Percentiles rank a stretch among this genome's conserved stretches.
These are phyloP conservation scores for Agrocybe praecox DNA, from an alignment of 768 basidiomycete species.

Conservation along the genomic window DNA sequence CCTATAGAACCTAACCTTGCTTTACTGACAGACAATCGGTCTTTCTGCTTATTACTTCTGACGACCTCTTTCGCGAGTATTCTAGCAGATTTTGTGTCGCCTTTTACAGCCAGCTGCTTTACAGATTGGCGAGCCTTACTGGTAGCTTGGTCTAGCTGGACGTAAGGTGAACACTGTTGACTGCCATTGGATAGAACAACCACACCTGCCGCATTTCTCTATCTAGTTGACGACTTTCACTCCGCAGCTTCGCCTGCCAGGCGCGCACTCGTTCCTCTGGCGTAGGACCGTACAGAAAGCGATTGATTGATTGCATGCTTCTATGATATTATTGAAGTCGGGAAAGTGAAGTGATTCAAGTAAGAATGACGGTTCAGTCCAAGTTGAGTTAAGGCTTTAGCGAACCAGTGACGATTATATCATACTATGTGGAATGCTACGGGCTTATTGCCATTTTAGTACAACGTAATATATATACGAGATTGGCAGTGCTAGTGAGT, in stretches of 20 bases:
- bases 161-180: conserved; percentile 13
- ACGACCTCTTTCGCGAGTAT: conserved; percentile 96
- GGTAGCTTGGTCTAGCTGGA: conserved; percentile 80
- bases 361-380: not conserved
- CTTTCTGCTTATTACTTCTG: conserved; percentile 91
- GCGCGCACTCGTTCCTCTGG: conserved; percentile 90
- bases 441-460: not conserved
- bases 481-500: too few species aligned
- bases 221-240: conserved; percentile 83
- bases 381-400: not conserved
- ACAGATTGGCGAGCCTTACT: conserved; percentile 79
- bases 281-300: conserved; percentile 94
- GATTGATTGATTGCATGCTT: conserved; percentile 83
- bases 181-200: conserved; percentile 22
- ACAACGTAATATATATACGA: not conserved
- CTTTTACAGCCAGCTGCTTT: conserved; percentile 88
- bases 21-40: conserved; percentile 89
- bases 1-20: conserved; percentile 90
- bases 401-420: not conserved
- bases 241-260: conserved; percentile 89
- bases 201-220: conserved; percentile 94
- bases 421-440: too few species aligned
- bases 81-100: conserved; percentile 90
- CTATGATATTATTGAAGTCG: not conserved
- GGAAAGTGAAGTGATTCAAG: not conserved